Percentiles rank a stretch among this genome's conserved stretches.
Conservation (phyloP, 129 eudicot species). For the sunflower (Helianthus annuus) region DNA sequence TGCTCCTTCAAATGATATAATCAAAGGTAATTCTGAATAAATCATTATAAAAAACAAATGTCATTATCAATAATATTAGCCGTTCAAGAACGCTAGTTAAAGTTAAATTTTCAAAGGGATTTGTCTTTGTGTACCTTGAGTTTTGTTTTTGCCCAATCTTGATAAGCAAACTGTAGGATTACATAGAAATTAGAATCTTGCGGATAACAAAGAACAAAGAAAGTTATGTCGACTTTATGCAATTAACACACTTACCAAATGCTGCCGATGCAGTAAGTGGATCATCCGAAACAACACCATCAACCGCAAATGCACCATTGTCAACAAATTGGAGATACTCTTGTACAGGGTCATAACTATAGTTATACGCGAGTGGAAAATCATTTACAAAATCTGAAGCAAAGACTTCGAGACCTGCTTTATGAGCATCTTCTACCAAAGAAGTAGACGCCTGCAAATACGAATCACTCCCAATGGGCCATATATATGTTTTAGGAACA, state of each 20-base stretch:
- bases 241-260: conserved; percentile 43
- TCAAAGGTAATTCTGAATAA: conserved; percentile 53
- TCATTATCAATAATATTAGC: background rate
- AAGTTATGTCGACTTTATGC: too few relatives aligned
- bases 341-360: conserved; percentile 72
- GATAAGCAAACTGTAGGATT: conserved; percentile 63
- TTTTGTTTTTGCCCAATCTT: conserved; percentile 49
- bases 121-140: conserved; percentile 50
- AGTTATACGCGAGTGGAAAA: conserved; percentile 55
- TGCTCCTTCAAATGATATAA: conserved; percentile 76
- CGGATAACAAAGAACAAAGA: background rate
- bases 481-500: conserved; percentile 76
- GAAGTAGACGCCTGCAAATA: conserved; percentile 62
- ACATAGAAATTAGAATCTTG: conserved; percentile 28
- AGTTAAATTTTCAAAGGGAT: conserved; percentile 6
- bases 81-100: background rate
- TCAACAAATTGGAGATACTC: conserved; percentile 69
- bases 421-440: conserved; percentile 83
- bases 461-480: conserved; percentile 43
- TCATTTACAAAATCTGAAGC: conserved; percentile 68
- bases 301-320: conserved; percentile 78
- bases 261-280: conserved; percentile 79
- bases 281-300: conserved; percentile 87
- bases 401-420: conserved; percentile 55
- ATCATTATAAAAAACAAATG: background rate